Evolutionary conservation across 306 rosid species (phyloP).

Genomic region (Acacia acuminata): DNA sequence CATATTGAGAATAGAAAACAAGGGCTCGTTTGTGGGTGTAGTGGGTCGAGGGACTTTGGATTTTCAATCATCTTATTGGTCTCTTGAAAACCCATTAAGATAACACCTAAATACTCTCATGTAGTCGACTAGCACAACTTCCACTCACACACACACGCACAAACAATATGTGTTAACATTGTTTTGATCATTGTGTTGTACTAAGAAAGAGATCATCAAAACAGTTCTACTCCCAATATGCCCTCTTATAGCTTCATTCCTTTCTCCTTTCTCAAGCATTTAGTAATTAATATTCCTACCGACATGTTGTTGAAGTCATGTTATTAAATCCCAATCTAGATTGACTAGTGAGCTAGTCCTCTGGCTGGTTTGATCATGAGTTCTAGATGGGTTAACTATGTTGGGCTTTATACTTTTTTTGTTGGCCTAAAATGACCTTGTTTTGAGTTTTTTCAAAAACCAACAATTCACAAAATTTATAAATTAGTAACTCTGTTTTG

Average conservation of each 20-base stretch:
- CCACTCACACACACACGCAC: not conserved
- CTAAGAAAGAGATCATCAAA: not conserved
- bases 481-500: too few species aligned
- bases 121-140: constrained; percentile 9
- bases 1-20: constrained; percentile 34
- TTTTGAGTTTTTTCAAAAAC: too few species aligned
- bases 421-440: too few species aligned
- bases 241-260: not conserved
- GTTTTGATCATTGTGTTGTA: not conserved
- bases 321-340: too few species aligned
- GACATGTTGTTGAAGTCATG: not conserved
- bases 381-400: too few species aligned
- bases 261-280: not conserved
- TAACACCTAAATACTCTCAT: constrained; percentile 18
- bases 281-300: not conserved
- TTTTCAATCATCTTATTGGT: constrained; percentile 38
- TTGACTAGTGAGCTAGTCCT: too few species aligned
- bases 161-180: not conserved
- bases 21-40: constrained; percentile 28
- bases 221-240: not conserved
- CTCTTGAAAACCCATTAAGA: constrained; percentile 25
- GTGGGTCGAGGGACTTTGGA: constrained; percentile 36
- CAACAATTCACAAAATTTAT: too few species aligned
- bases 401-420: too few species aligned
- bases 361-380: too few species aligned